Percentiles rank a stretch among this genome's conserved stretches.
phyloP scores from a whole-genome alignment of 2,329 filamentous ascomycete genomes.

The Cercospora beticola region DNA sequence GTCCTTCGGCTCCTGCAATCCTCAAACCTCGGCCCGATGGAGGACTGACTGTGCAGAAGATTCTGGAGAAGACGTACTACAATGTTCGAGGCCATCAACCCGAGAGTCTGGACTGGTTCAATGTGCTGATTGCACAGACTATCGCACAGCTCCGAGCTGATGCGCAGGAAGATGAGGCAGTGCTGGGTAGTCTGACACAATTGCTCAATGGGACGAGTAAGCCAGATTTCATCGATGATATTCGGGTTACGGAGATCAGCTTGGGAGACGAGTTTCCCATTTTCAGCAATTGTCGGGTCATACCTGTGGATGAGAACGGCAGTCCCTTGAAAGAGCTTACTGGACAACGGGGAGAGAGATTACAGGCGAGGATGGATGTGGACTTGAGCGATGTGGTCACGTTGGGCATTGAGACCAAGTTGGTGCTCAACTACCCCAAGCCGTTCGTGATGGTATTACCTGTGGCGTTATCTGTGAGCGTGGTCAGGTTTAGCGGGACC shows the following conservation, averaged over 20 bases:
- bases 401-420: slow-evolving; percentile 87
- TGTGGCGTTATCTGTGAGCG: slow-evolving; percentile 85
- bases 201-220: slow-evolving; percentile 81
- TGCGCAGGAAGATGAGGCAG: slow-evolving; percentile 86
- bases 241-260: slow-evolving; percentile 88
- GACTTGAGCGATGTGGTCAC: slow-evolving; percentile 96
- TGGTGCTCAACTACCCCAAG: slow-evolving; percentile 92
- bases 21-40: slow-evolving; percentile 35
- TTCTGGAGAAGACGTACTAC: slow-evolving; percentile 96
- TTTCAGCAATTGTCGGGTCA: slow-evolving; percentile 95
- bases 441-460: slow-evolving; percentile 84
- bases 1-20: slow-evolving; percentile 30
- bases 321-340: slow-evolving; percentile 48
- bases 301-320: slow-evolving; percentile 82
- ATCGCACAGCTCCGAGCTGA: slow-evolving; percentile 94
- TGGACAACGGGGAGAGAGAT: slow-evolving; percentile 61
- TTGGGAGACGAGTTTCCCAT: slow-evolving; percentile 97
- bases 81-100: slow-evolving; percentile 94
- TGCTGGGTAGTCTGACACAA: slow-evolving; percentile 79
- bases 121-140: slow-evolving; percentile 92
- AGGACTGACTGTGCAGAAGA: slow-evolving; percentile 80
- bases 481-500: slow-evolving; percentile 92
- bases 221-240: slow-evolving; percentile 90
- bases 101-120: slow-evolving; percentile 98
- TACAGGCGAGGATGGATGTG: slow-evolving; percentile 96